Percentiles rank a stretch among this genome's conserved stretches.
Conservation (phyloP, 129 eudicot genomes). For the Pulicaria dysenterica region DNA sequence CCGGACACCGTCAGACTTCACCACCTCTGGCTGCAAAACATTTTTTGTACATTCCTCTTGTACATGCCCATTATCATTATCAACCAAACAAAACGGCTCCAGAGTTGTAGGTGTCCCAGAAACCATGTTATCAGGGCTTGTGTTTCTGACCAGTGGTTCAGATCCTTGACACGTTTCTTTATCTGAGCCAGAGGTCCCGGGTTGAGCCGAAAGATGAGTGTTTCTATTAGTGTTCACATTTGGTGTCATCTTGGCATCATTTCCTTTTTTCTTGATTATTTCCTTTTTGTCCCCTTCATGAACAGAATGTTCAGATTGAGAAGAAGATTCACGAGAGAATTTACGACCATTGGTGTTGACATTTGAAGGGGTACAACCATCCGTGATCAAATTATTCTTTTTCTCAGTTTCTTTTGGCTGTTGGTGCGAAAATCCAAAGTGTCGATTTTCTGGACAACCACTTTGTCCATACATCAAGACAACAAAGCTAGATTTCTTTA, state of each 20-base stretch:
- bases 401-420: slow-evolving; percentile 27
- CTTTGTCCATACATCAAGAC: slow-evolving; percentile 57
- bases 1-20: slow-evolving; percentile 5
- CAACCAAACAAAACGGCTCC: slow-evolving; percentile 25
- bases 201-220: slow-evolving; percentile 5
- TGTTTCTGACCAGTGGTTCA: slow-evolving; percentile 6
- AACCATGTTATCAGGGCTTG: slow-evolving; percentile 5
- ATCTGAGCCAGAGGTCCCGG: slow-evolving; percentile 13
- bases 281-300: not conserved
- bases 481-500: slow-evolving; percentile 48
- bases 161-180: slow-evolving; percentile 24
- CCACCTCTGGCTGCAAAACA: slow-evolving; percentile 25
- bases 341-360: slow-evolving; percentile 24
- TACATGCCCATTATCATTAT: slow-evolving; percentile 31
- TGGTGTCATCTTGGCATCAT: not conserved
- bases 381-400: slow-evolving; percentile 1
- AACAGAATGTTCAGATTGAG: slow-evolving; percentile 16
- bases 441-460: slow-evolving; percentile 51
- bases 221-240: slow-evolving; percentile 13
- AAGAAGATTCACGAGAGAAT: slow-evolving; percentile 21
- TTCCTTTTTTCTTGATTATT: slow-evolving; percentile 11
- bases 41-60: slow-evolving; percentile 42
- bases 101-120: slow-evolving; percentile 15
- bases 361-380: slow-evolving; percentile 15
- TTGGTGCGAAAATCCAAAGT: not conserved